Base-by-base conservation (phyloP, 2,329 filamentous ascomycete genomes). In the Lecanicillium sp. region DNA sequence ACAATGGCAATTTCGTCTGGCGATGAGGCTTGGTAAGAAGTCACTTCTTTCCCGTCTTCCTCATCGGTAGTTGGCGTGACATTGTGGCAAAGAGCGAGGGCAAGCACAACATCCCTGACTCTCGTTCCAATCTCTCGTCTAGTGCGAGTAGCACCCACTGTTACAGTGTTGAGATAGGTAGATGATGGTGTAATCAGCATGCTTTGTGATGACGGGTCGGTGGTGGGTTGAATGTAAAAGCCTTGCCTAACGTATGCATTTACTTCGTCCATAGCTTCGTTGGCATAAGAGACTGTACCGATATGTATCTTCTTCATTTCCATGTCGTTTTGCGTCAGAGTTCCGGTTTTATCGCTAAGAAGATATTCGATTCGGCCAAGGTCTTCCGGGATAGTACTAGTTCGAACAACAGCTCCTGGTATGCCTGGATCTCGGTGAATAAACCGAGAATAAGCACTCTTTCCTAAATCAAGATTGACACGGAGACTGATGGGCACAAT, bases 291-390 rank as follows among this genome's bases (percentile, higher is more conserved):
- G 2, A 96, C 92, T 9, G 92, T 98, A 9, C 94, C 92, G 38
- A 98, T 86, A 53, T 98, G 94, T 5, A 98, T 90, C 63, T 98
- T 98, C 57, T 94, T 95, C 73, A 98, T 83, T 55, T 95, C 90
- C 89, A 95, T 95, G 54, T 95, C 87, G 53, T 98, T 98, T 51
- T 96, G 88, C 1, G 92, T 98, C 43, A 98, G 62, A 2, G 92
- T 98, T n/a, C 92, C 92, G 1, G 92, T 98, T 62, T 98, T 98
- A 60, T 98, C 92, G 46, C 87, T 95, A 20, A 98, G 71, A 3
- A 98, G 70, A 57, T 98, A 98, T 59, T 98, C 92, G 32, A 98
- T 94, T 17, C 94, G 77, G 7, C 92, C 92, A 3, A 98, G 68
- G 52, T 98, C 92, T 59, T 98, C 92, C 0, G 92, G 94, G 33